These are phyloP conservation scores for Gelatoporia subvermispora DNA, from an alignment of 768 basidiomycete species.

Conservation along the genomic window DNA sequence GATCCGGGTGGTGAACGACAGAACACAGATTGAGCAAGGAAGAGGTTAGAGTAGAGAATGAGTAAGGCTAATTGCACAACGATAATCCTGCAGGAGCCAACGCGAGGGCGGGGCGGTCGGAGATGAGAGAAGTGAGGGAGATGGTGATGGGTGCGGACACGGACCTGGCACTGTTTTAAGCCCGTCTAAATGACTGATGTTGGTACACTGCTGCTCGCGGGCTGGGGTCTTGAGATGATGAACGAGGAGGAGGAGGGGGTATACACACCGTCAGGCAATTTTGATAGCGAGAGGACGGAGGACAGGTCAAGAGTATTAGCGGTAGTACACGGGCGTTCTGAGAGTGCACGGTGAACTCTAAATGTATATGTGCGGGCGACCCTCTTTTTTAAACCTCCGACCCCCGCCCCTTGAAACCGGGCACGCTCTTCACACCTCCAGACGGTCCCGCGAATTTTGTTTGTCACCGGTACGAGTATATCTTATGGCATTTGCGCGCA, in stretches of 20 bases:
- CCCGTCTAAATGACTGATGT: conserved; percentile 71
- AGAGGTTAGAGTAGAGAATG: conserved; percentile 39
- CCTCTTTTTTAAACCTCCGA: conserved; percentile 25
- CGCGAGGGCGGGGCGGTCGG: conserved; percentile 8
- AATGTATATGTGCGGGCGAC: conserved; percentile 18
- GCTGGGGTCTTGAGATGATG: conserved; percentile 21
- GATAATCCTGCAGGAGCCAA: conserved; percentile 40
- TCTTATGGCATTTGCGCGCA: no score
- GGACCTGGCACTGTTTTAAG: conserved; percentile 71
- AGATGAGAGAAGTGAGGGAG: conserved; percentile 22
- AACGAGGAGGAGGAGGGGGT: conserved; percentile 3
- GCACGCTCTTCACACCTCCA: conserved; percentile 2
- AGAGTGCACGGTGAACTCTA: conserved; percentile 19
- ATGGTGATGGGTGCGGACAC: conserved; percentile 19
- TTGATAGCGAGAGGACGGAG: conserved; percentile 22
- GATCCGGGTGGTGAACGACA: conserved; percentile 47
- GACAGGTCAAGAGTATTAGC: conserved; percentile 22
- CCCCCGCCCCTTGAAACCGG: conserved; percentile 21
- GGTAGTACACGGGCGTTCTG: conserved; percentile 27
- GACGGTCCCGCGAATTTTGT: no score
- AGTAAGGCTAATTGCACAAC: conserved; percentile 61
- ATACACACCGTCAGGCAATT: conserved; percentile 21
- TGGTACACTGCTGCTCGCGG: conserved; percentile 71
- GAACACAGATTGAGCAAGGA: conserved; percentile 46
- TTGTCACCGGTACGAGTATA: no score